Evolutionary conservation across 139 green algal species (phyloP), one percentile per base, ranked within the genome.

Genomic region (Chlamydomonas schloesseri): DNA sequence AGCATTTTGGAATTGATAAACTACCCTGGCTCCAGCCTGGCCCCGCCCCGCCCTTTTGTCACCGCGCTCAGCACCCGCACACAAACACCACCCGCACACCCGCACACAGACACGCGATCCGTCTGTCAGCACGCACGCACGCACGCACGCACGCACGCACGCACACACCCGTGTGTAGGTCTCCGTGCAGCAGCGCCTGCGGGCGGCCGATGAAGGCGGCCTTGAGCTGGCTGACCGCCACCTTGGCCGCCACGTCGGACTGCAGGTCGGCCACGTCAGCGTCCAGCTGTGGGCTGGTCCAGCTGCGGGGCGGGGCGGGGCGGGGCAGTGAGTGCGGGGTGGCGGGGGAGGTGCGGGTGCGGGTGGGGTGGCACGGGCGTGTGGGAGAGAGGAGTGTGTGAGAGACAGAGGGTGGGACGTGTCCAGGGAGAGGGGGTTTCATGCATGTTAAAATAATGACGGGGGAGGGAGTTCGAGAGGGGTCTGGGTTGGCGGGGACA

Each of bases 101-200:
- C n/a, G n/a, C n/a, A n/a, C n/a, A n/a, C n/a, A n/a, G n/a, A n/a
- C n/a, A n/a, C n/a, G n/a, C n/a, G n/a, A n/a, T n/a, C n/a, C n/a
- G n/a, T n/a, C n/a, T n/a, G n/a, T n/a, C n/a, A n/a, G n/a, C n/a
- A n/a, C n/a, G n/a, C n/a, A n/a, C n/a, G n/a, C n/a, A n/a, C n/a
- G n/a, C n/a, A n/a, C n/a, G n/a, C n/a, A n/a, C n/a, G n/a, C n/a
- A n/a, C n/a, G n/a, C n/a, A n/a, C n/a, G n/a, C n/a, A n/a, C n/a
- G n/a, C n/a, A n/a, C n/a, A n/a, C 53, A 86, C 90, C 90, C 1
- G 98, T 99, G 95, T 99, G 98, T 68, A 99, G 89, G 91, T 99
- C 98, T 2, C 96, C 98, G 79, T 99, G 98, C 73, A 99, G 75
- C 74, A 99, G 91, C 23, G 97, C 97, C 91, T 99, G 88, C 5